Base-by-base conservation (phyloP, 768 basidiomycete species). In the Mycena galericulata region DNA sequence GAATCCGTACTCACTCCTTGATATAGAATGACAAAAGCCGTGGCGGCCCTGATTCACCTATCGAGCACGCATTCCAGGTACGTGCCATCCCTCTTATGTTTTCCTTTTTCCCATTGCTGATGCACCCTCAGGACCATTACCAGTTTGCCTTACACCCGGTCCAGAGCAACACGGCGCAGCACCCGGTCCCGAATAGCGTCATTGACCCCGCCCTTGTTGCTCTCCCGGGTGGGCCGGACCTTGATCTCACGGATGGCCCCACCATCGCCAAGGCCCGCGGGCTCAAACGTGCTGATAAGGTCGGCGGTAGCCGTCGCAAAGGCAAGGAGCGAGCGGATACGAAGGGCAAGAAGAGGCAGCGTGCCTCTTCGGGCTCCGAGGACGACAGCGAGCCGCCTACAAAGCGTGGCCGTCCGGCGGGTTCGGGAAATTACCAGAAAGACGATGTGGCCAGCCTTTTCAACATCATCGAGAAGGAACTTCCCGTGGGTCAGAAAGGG, bases 31-130 rank as follows among this genome's bases (percentile, higher is more conserved):
- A 58, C 20, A 29, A 9, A 26, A 58, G 17, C 57, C 57, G 27
- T 26, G 43, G 57, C 10, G 57, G 57, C n/a, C 57, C 43, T n/a
- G 18, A 46, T 40, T 58, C 57, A 30, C 57, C 57, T n/a, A 58
- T 58, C 22, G 57, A 46, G 22, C 57, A 58, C 27, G 57, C 43
- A 9, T 46, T 46, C 20, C 57, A 58, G 57, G 57, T 58, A 58
- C n/a, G 18, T 58, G n/a, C n/a, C n/a, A n/a, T n/a, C n/a, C n/a
- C n/a, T n/a, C 17, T 40, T 36, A 34, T n/a, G n/a, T 53, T 34
- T 20, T 2, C 12, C 3, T 17, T 32, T 15, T 34, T n/a, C 17
- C 12, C 45, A 26, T 59, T 30, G 27, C 10, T 24, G n/a, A 46
- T 22, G 11, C 18, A 1, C n/a, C 12, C 20, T n/a, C 15, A 56